Conservation (phyloP, 2,329 filamentous ascomycete genomes). For the Phaeoacremonium minimum region DNA sequence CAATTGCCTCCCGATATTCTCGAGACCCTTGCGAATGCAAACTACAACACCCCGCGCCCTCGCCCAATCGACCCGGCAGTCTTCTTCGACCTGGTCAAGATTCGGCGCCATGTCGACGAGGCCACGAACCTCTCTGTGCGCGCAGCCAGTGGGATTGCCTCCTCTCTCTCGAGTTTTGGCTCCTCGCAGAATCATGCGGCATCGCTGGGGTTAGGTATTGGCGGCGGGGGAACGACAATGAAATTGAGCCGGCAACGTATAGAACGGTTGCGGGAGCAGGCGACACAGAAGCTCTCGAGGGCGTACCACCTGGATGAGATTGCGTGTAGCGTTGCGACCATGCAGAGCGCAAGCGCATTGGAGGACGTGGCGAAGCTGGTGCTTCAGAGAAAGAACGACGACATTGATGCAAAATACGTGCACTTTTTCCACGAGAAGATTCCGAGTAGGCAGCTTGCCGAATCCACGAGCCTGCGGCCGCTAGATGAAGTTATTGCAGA, state of each 20-base stretch:
- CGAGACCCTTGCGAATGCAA: constrained; percentile 73
- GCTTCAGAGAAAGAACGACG: constrained; percentile 62
- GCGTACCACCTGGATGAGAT: constrained; percentile 82
- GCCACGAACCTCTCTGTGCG: constrained; percentile 74
- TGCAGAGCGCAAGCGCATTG: constrained; percentile 74
- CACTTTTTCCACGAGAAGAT: constrained; percentile 93
- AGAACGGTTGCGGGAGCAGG: constrained; percentile 76
- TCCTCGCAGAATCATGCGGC: constrained; percentile 26
- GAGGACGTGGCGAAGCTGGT: constrained; percentile 74
- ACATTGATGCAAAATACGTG: constrained; percentile 78
- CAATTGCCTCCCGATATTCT: constrained; percentile 75
- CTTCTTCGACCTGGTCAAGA: constrained; percentile 81
- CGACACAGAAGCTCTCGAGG: constrained; percentile 69
- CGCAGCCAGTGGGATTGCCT: constrained; percentile 69
- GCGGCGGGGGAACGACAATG: constrained; percentile 49
- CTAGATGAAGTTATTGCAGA: constrained; percentile 65
- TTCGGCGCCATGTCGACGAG: constrained; percentile 74
- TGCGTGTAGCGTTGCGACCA: constrained; percentile 75
- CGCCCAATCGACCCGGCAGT: constrained; percentile 74
- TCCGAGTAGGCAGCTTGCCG: constrained; percentile 66
- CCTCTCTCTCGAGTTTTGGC: constrained; percentile 53
- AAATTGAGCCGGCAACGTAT: constrained; percentile 73
- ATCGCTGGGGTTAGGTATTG: constrained; percentile 49
- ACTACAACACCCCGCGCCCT: constrained; percentile 72
- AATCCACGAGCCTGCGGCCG: constrained; percentile 63